A percentile compares a stretch with the other conserved stretches of the same genome.
phyloP scores from a whole-genome alignment of 768 basidiomycete genomes.

The Podaxis rugospora region DNA sequence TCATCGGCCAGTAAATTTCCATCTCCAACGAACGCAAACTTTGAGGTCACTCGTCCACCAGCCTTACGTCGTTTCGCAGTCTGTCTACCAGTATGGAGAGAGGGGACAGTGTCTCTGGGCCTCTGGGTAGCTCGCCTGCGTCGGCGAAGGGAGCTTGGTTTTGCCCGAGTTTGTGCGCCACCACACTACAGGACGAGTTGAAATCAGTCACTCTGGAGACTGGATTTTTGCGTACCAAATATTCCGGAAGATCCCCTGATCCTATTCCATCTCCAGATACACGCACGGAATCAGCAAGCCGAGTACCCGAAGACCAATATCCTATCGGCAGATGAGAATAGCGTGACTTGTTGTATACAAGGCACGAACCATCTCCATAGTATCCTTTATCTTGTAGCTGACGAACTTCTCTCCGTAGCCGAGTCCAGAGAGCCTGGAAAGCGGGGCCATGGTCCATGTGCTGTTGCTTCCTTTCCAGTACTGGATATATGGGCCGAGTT shows the following conservation, averaged over 20 bases:
- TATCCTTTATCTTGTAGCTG: conserved; percentile 72
- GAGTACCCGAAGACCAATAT: conserved; percentile 77
- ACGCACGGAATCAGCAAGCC: conserved; percentile 60
- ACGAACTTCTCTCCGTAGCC: conserved; percentile 60
- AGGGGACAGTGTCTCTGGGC: conserved; percentile 41
- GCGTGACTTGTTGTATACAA: background rate
- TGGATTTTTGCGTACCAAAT: conserved; percentile 50
- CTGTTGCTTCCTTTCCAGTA: conserved; percentile 26
- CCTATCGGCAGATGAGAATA: conserved; percentile 35
- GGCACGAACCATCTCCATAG: conserved; percentile 68
- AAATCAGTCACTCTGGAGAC: background rate
- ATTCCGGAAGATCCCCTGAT: conserved; percentile 67
- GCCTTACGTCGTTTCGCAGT: conserved; percentile 67
- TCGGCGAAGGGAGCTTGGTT: conserved; percentile 49
- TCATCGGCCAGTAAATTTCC: conserved; percentile 50
- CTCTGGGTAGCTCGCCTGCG: conserved; percentile 20
- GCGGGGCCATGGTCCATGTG: conserved; percentile 77
- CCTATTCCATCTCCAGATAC: conserved; percentile 48
- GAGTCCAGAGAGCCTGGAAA: conserved; percentile 74
- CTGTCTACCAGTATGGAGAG: conserved; percentile 55
- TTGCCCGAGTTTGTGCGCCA: conserved; percentile 63
- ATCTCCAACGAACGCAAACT: conserved; percentile 53
- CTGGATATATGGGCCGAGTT: background rate
- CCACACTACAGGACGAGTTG: conserved; percentile 51
- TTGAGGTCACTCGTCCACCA: conserved; percentile 61